These are phyloP conservation scores for Calonectria henricotiae DNA, from an alignment of 2,329 filamentous ascomycete species.

Conservation along the genomic window DNA sequence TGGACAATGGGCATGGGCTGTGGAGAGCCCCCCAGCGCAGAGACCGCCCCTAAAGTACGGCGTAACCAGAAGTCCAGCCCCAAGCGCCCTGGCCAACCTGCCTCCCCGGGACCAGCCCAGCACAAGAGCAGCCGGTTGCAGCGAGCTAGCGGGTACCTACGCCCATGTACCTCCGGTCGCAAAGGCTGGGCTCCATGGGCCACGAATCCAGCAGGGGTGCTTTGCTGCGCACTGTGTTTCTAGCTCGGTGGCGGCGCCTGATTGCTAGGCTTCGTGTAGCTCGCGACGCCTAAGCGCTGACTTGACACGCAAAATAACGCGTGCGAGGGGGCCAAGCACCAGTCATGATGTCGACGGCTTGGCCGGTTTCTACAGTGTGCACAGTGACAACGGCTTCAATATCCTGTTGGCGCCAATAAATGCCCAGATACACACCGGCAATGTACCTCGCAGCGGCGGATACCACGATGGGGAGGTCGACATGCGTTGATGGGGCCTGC, in stretches of 20 bases:
- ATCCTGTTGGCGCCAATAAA: constrained; percentile 10
- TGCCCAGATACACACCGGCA: background rate
- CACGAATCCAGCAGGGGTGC: constrained; percentile 6
- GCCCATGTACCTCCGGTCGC: constrained; percentile 28
- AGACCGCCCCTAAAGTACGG: constrained; percentile 27
- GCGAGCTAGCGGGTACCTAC: constrained; percentile 40
- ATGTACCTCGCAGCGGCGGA: constrained; percentile 25
- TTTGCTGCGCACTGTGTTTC: constrained; percentile 18
- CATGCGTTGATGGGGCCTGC: constrained; percentile 25
- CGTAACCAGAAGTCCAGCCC: constrained; percentile 19
- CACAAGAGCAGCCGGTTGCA: constrained; percentile 45
- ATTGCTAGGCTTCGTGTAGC: background rate
- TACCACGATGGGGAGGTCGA: constrained; percentile 26
- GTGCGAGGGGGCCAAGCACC: background rate
- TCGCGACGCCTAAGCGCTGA: constrained; percentile 5
- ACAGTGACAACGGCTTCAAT: constrained; percentile 15
- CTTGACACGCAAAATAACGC: background rate
- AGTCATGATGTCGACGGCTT: constrained; percentile 11
- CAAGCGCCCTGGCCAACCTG: constrained; percentile 28
- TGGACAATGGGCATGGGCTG: constrained; percentile 28
- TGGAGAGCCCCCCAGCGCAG: constrained; percentile 32
- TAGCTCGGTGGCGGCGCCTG: constrained; percentile 15
- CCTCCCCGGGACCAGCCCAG: constrained; percentile 29
- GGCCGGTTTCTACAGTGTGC: constrained; percentile 22
- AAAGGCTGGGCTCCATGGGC: constrained; percentile 27